Percentiles rank a stretch among this genome's conserved stretches.
These are phyloP conservation scores for Phaeosphaeria sp. DNA, from an alignment of 2,329 filamentous ascomycete species.

Conservation along the genomic window DNA sequence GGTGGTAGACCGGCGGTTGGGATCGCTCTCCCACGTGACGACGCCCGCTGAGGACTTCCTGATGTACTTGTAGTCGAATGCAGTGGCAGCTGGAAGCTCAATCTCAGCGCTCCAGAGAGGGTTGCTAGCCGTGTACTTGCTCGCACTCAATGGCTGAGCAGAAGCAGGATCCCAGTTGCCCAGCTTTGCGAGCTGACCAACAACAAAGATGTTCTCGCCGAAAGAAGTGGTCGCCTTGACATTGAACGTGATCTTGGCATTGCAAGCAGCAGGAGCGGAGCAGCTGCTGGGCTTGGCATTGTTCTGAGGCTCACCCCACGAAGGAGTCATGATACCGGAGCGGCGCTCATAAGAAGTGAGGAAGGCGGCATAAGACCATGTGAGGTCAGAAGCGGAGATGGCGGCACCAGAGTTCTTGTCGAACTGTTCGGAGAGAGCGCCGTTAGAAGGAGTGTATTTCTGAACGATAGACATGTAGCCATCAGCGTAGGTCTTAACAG, in stretches of 20 bases:
- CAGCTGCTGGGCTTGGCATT: slow-evolving; percentile 53
- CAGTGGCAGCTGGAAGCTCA: slow-evolving; percentile 49
- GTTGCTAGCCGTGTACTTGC: slow-evolving; percentile 50
- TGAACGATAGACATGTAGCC: slow-evolving; percentile 59
- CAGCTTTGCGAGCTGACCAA: slow-evolving; percentile 52
- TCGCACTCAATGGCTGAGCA: slow-evolving; percentile 49
- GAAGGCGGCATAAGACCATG: slow-evolving; percentile 77
- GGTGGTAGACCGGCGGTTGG: slow-evolving; percentile 50
- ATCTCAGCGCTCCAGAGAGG: slow-evolving; percentile 56
- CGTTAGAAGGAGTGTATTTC: slow-evolving; percentile 63
- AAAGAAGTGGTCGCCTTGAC: slow-evolving; percentile 56
- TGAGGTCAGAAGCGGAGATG: slow-evolving; percentile 71
- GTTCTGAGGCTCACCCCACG: slow-evolving; percentile 41
- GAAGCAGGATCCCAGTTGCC: slow-evolving; percentile 52
- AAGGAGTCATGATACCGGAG: slow-evolving; percentile 15
- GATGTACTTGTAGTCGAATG: slow-evolving; percentile 55
- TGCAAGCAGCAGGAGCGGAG: slow-evolving; percentile 24
- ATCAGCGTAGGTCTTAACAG: slow-evolving; percentile 70
- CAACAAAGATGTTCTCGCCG: slow-evolving; percentile 58
- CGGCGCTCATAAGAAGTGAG: slow-evolving; percentile 55
- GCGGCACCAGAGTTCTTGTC: slow-evolving; percentile 57
- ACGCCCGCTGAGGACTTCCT: slow-evolving; percentile 53
- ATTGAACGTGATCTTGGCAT: slow-evolving; percentile 51
- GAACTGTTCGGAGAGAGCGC: slow-evolving; percentile 73
- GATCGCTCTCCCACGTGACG: slow-evolving; percentile 54